Percentiles rank a stretch among this genome's conserved stretches.
Evolutionary conservation across 192 early-diverging fungal species (phyloP).

Genomic region (Coemansia brasiliensis): DNA sequence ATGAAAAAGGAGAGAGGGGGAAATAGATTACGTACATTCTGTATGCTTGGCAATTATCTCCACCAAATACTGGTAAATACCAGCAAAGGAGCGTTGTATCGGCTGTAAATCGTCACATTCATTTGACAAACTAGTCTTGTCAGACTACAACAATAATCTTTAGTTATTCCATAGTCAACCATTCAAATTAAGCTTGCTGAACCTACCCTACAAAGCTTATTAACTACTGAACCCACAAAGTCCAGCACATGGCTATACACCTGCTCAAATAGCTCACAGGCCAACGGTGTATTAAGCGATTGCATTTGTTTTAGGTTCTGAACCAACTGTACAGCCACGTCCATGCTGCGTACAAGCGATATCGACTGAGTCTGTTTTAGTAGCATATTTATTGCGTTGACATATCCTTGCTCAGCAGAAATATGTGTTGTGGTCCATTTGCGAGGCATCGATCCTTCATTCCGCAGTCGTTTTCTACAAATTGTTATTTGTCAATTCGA

Average conservation of each 20-base stretch:
- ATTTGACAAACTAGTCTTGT: not conserved
- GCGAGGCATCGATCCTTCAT: conserved; percentile 7
- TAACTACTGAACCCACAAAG: conserved; percentile 35
- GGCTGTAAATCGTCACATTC: conserved; percentile 19
- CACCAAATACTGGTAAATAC: conserved; percentile 45
- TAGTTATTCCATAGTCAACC: not conserved
- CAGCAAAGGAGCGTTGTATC: conserved; percentile 27
- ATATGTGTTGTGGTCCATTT: conserved; percentile 9
- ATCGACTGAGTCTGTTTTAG: conserved; percentile 14
- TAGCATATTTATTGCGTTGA: conserved; percentile 8
- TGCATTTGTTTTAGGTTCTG: conserved; percentile 40
- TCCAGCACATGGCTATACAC: conserved; percentile 30
- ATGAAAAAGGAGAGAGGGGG: not conserved
- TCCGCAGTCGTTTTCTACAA: conserved; percentile 48
- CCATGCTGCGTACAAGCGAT: conserved; percentile 22
- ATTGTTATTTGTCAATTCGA: not conserved
- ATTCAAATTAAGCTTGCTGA: not conserved
- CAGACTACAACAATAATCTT: conserved; percentile 21
- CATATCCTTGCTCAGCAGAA: conserved; percentile 24
- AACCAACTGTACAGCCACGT: conserved; percentile 34
- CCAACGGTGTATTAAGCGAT: conserved; percentile 14
- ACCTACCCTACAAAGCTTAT: conserved; percentile 27
- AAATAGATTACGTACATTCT: conserved; percentile 43
- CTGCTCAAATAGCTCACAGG: conserved; percentile 24
- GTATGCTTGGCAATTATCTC: conserved; percentile 46